Conservation (phyloP, 495 filamentous ascomycete species). For the Lepraria neglecta region DNA sequence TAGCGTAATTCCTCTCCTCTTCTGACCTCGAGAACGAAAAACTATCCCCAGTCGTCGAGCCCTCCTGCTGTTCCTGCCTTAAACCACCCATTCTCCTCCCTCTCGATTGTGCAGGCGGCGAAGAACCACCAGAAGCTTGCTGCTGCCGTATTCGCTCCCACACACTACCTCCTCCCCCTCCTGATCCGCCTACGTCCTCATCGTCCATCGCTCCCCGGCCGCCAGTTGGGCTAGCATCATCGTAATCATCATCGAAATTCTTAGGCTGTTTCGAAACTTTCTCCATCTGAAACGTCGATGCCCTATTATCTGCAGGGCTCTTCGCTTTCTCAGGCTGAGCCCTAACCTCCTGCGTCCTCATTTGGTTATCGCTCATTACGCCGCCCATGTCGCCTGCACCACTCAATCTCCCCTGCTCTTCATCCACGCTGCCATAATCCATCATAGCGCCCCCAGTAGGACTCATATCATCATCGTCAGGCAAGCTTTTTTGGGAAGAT, state of each 20-base stretch:
- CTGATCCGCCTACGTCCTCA: not conserved
- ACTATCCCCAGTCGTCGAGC: slow-evolving; percentile 30
- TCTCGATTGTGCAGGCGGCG: not conserved
- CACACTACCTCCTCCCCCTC: slow-evolving; percentile 6
- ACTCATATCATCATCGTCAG: slow-evolving; percentile 22
- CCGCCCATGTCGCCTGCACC: slow-evolving; percentile 5
- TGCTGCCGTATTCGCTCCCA: slow-evolving; percentile 27
- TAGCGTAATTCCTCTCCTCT: slow-evolving; percentile 38
- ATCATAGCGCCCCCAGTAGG: slow-evolving; percentile 26
- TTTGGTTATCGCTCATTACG: slow-evolving; percentile 19
- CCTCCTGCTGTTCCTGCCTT: slow-evolving; percentile 19
- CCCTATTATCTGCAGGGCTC: slow-evolving; percentile 9
- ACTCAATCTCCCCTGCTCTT: slow-evolving; percentile 3
- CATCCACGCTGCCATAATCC: slow-evolving; percentile 11
- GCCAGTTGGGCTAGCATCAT: slow-evolving; percentile 14
- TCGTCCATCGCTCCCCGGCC: slow-evolving; percentile 6
- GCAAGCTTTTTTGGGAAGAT: too few relatives aligned
- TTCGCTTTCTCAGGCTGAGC: slow-evolving; percentile 1
- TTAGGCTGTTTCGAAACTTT: slow-evolving; percentile 16
- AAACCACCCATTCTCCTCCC: not conserved
- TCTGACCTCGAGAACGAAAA: slow-evolving; percentile 40
- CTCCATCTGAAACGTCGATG: slow-evolving; percentile 19
- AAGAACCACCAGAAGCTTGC: not conserved
- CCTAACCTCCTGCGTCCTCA: slow-evolving; percentile 11
- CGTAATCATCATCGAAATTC: slow-evolving; percentile 15